Base-by-base conservation (phyloP, 75 land plant species). In the Cunninghamia lanceolata region DNA sequence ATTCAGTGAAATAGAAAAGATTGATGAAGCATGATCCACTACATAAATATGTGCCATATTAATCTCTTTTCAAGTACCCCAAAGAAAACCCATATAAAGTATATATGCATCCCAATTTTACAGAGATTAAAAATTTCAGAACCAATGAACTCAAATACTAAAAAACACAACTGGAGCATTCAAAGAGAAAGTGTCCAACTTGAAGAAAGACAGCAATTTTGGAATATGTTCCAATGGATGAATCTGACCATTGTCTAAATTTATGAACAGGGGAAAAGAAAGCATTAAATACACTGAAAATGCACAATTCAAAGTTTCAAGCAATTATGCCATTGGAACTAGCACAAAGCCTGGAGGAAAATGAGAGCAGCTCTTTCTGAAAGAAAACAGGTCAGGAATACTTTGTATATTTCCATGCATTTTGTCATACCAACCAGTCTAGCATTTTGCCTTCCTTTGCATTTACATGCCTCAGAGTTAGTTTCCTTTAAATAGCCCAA, bases 1-100 rank as follows among this genome's bases (percentile, higher is more conserved):
- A 43, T 83, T 47, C 84, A 83, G 84, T 53, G 34, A 9, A 50
- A 54, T 30, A 53, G 71, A 50, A 9, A 53, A 83, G 39, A n/a
- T 52, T 53, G n/a, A 52, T 52, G 17, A 47, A 50, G 47, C 47
- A 70, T 70, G 19, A 28, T 54, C 28, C 82, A 81, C 2, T 32
- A 25, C 47, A 80, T 10, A 39, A 8, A 80, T 0, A 78, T 39
- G 21, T 78, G 5, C 3, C 21, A 78, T 38, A 39, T 42, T 6
- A 78, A 78, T 78, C n/a, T 42, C 3, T 80, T 80, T 32, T 16
- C 28, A 43, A 9, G n/a, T n/a, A 19, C 21, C 82, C 50, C 15
- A 28, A 25, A 25, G n/a, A 43, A 80, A 43, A 80, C 82, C 82
- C 28, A 80, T 80, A 80, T 43, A 21, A 78, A 10, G 53, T 50